Base-by-base conservation (phyloP, 805 yeast genomes). In the Metschnikowia vanudenii region DNA sequence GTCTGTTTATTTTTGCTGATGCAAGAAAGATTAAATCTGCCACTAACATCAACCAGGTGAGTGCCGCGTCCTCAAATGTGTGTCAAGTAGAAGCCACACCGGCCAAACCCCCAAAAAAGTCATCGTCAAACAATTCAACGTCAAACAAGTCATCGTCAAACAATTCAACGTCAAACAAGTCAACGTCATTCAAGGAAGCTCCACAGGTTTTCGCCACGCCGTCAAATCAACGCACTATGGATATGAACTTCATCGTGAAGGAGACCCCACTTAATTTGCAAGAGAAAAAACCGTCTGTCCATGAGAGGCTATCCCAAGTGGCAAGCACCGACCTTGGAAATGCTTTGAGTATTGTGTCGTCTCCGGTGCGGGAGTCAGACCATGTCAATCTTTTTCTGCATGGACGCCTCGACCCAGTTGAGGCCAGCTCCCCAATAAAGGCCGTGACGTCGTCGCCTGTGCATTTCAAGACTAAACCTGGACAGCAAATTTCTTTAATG, bases 1-100 rank as follows among this genome's bases (percentile, higher is more conserved):
- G 49, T 31, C 43, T 64, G 61, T 54, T 62, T 61, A 50, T 71
- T 41, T 60, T 62, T 58, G 56, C 59, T 3, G 55, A 67, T 50
- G 55, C 63, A 44, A 55, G 67, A 45, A 54, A 57, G 52, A 39
- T 41, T 20, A 63, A 43, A 43, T 14, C 50, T 2, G 33, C 22
- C 3, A 5, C 43, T 8, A 46, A 14, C 16, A 6, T 43, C 10
- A 17, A 20, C 12, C 41, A 29, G 16, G 10, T n/a, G 5, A 6
- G n/a, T 28, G 10, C 13, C 18, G 16, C 16, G 1, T 29, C 68
- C 0, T 63, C 69, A 0, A 67, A 68, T 30, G 41, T 31, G 39
- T 30, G 36, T 8, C 66, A 65, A 41, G 62, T 65, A 4, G 63
- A 58, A 37, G 64, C 64, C 4, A 66, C 71, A 1, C 72, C 71